A percentile compares a stretch with the other conserved stretches of the same genome.
Evolutionary conservation across 352 stramenopile species (phyloP).

Genomic region (Pythium pyrilobum): DNA sequence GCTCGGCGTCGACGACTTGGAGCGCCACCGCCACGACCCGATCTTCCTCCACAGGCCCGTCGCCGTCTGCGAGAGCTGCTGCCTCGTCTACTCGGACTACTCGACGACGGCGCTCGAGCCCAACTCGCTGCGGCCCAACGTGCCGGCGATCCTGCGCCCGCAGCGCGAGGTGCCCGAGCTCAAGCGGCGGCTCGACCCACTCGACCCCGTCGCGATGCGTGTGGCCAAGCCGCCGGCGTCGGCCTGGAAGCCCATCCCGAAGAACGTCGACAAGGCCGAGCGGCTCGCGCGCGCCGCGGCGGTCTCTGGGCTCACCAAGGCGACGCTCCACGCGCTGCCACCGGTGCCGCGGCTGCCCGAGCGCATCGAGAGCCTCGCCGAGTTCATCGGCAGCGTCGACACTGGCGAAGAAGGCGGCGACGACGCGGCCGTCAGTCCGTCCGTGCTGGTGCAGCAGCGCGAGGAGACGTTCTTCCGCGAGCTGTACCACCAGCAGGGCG

Average conservation of each 20-base stretch:
- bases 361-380: slow-evolving; percentile 50
- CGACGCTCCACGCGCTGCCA: slow-evolving; percentile 20
- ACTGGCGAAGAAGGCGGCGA: background rate
- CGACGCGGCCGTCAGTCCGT: background rate
- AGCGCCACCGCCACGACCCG: slow-evolving; percentile 86
- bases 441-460: slow-evolving; percentile 17
- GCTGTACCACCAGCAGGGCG: slow-evolving; percentile 48
- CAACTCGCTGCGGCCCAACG: slow-evolving; percentile 58
- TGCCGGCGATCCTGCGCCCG: slow-evolving; percentile 60
- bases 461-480: slow-evolving; percentile 73
- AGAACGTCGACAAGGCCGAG: background rate
- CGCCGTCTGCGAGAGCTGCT: slow-evolving; percentile 91
- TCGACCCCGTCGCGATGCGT: slow-evolving; percentile 27
- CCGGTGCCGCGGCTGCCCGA: slow-evolving; percentile 49
- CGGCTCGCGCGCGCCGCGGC: slow-evolving; percentile 6
- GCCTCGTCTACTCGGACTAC: slow-evolving; percentile 91
- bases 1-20: slow-evolving; percentile 80
- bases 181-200: slow-evolving; percentile 31
- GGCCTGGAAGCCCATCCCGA: slow-evolving; percentile 51
- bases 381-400: slow-evolving; percentile 15
- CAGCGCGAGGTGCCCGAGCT: slow-evolving; percentile 46
- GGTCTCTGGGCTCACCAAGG: background rate
- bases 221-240: slow-evolving; percentile 37
- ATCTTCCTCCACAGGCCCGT: slow-evolving; percentile 94
- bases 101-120: slow-evolving; percentile 62